Conservation (phyloP, 495 filamentous ascomycete genomes). For the Hypoxylon fragiforme region DNA sequence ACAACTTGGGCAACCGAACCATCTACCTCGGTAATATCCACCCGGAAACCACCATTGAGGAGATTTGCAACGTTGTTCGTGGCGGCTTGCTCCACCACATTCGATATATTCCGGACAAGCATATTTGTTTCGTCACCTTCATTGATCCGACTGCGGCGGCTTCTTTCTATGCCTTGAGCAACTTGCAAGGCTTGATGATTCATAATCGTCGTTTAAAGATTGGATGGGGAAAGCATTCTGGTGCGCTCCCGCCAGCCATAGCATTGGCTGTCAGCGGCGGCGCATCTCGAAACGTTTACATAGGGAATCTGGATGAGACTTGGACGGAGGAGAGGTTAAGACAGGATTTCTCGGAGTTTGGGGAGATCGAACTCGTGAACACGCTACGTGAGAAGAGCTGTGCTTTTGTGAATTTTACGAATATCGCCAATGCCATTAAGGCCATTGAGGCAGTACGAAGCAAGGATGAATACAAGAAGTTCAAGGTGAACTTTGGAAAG, state of each 20-base stretch:
- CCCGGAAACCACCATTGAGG: slow-evolving; percentile 96
- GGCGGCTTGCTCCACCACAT: slow-evolving; percentile 95
- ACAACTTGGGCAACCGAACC: slow-evolving; percentile 95
- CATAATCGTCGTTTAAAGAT: slow-evolving; percentile 98
- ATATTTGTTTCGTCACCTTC: slow-evolving; percentile 99
- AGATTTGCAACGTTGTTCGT: slow-evolving; percentile 96
- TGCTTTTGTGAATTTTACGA: slow-evolving; percentile 99
- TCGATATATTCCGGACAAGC: slow-evolving; percentile 98
- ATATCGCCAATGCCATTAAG: slow-evolving; percentile 99
- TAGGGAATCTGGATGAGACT: slow-evolving; percentile 95
- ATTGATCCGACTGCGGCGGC: slow-evolving; percentile 98
- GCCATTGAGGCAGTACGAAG: slow-evolving; percentile 94
- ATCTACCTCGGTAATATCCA: slow-evolving; percentile 99
- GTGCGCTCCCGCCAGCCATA: slow-evolving; percentile 93
- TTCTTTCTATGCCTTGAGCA: slow-evolving; percentile 96
- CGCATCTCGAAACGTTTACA: slow-evolving; percentile 94
- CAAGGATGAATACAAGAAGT: slow-evolving; percentile 93
- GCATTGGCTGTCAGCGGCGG: slow-evolving; percentile 94
- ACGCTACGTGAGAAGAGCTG: slow-evolving; percentile 97
- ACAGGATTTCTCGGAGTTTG: slow-evolving; percentile 96
- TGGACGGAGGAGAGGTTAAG: slow-evolving; percentile 95
- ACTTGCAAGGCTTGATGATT: slow-evolving; percentile 97
- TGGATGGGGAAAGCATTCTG: slow-evolving; percentile 99
- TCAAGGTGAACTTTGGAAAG: slow-evolving; percentile 99
- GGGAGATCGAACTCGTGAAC: slow-evolving; percentile 97